Evolutionary conservation across 2,329 filamentous ascomycete species (phyloP), one percentile per base, ranked within the genome.

Genomic region (Phoma herbarum): DNA sequence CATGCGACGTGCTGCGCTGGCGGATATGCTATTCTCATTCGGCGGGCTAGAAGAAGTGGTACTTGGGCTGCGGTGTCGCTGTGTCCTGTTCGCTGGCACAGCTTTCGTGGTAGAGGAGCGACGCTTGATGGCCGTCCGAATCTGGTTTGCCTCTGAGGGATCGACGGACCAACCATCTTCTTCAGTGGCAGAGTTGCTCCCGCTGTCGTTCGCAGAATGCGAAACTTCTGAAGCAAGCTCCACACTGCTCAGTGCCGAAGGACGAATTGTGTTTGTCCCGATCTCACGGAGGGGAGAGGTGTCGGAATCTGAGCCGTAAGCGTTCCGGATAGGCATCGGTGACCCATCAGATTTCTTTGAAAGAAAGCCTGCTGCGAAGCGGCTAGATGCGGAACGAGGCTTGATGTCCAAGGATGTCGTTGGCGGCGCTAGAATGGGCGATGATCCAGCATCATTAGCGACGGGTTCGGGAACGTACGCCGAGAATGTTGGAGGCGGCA

Each of bases 291-390:
- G 75, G 23, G 82, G 81, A 23, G 77, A 77, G 2, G 77, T 80
- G 45, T 83, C 84, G 31, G 81, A 82, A 57, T 88, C 86, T 20
- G 86, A 87, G 3, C 86, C 86, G 22, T 85, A 83, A 37, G 88
- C 77, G 8, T 82, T 82, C 14, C 86, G 84, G 1, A 84, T 80
- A 14, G 80, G 79, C 14, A 85, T 83, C 4, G 90, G 89, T 3
- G 90, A 92, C 50, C 85, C 88, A 44, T 84, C 81, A 2, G 73
- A 67, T 39, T 80, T 88, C 75, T 89, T 90, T 1, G 91, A 88
- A 23, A 98, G 80, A 75, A 97, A 97, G 5, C 94, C 94, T 2
- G 93, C 85, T 69, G 96, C 91, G 79, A 98, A 98, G 42, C 94
- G 86, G 78, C 86, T 90, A 49, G 86, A 86, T 11, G 62, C 46